Base-by-base conservation (phyloP, 331 rosid species). In the Quercus tomentella region DNA sequence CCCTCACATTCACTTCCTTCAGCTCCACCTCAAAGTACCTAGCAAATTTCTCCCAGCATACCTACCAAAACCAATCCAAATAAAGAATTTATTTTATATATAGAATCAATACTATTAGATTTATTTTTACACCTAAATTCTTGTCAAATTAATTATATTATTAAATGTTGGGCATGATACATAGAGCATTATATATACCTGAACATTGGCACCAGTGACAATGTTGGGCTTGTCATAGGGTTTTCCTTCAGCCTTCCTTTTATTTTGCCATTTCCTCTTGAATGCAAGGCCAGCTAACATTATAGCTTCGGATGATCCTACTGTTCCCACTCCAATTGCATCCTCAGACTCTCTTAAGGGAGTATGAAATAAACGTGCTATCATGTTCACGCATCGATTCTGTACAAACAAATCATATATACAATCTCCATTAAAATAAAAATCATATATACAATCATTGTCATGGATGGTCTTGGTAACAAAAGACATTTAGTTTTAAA, bases 251-350 rank as follows among this genome's bases (percentile, higher is more conserved):
- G 78, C 65, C 73, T 77, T 91, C 56, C 86, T 79, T 78, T 75
- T 86, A 78, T 87, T 88, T 71, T 91, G 93, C 97, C 97, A 93
- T 72, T 78, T 89, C 67, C 94, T 89, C 84, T 91, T 93, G 84
- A 93, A 91, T 20, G 97, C 97, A 20, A 89, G 88, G 3, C 97
- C 97, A 2, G 97, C 94, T 73, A 93, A 77, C 97, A 93, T 93
- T 31, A 93, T 93, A 45, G 97, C 97, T 88, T 93, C 97, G 3
- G 97, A 91, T 3, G 97, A 91, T 6, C 97, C 97, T 18, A 93
- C 97, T 0, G 97, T 93, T 18, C 92, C 97, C 1, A 85, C 91
- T 18, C 97, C 97, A 18, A 85, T 88, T 3, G 97, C 97, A 8
- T 83, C 11, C 80, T 93, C 97, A 15, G 89, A 79, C 11, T 91